Evolutionary conservation across 2,329 filamentous ascomycete genomes (phyloP), one percentile per base, ranked within the genome.

Genomic region (Trichoderma brevicompactum): DNA sequence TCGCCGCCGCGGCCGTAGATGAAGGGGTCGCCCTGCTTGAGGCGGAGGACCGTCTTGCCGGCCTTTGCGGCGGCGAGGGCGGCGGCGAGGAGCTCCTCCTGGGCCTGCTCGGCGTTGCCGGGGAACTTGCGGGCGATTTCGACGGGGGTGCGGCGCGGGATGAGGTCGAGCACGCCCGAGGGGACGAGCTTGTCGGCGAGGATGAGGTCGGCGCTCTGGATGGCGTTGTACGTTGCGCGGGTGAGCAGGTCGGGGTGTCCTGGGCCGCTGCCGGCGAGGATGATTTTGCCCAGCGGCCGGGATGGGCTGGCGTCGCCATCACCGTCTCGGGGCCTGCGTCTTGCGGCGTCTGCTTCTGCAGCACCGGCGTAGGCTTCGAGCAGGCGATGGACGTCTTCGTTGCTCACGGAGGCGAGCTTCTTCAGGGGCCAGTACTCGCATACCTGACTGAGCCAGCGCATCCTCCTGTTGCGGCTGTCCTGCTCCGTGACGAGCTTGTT

Each of bases 361-460:
- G 67, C 68, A 60, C 70, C 72, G 5, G 83, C 79, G 72, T 96
- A 97, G 2, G 91, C 88, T 68, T 85, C 80, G n/a, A 99, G 83
- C 0, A 98, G 87, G 12, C 80, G 77, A 15, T 92, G 87, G 7
- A 97, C 88, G 70, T 98, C 94, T 8, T 85, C 84, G 72, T 97
- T 92, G 3, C 86, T 89, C 68, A 98, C 89, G 46, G 85, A 83
- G 7, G 93, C 92, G 1, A 99, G 85, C 17, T 91, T 87, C 68
- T 88, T 89, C 32, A 99, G 83, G 1, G 95, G 94, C 95, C 95
- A 99, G 79, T 99, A 99, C 80, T 99, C 95, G 83, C 95, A 99
- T 60, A 99, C 92, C 75, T 99, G 95, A 19, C 91, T 87, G 1
- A 99, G 82, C 95, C 95, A 99, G 65, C 95, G 87, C 82, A 96